Evolutionary conservation across 1,284 basidiomycete genomes (phyloP).

Genomic region (Polyporus tsugae): DNA sequence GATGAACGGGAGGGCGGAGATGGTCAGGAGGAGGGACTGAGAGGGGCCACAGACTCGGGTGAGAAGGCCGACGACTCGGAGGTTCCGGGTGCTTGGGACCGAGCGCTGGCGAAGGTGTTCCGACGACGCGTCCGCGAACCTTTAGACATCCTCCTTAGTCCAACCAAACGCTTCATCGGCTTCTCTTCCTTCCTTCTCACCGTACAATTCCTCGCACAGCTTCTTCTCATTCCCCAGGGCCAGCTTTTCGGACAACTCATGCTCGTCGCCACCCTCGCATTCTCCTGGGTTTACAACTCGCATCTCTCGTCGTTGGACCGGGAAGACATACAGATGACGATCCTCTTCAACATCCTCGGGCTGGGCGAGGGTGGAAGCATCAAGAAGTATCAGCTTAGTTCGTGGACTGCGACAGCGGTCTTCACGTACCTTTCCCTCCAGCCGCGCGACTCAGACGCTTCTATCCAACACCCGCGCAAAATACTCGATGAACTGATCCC

Average conservation of each 20-base stretch:
- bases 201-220: constrained; percentile 31
- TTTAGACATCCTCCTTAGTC: neutral
- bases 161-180: constrained; percentile 11
- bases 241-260: constrained; percentile 31
- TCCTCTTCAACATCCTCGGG: constrained; percentile 24
- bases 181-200: constrained; percentile 29
- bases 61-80: neutral
- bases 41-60: neutral
- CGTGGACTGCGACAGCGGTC: constrained; percentile 27
- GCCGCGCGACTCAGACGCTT: neutral
- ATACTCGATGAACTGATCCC: constrained; percentile 29
- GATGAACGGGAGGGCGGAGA: neutral
- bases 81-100: neutral
- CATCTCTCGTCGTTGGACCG: constrained; percentile 31
- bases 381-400: constrained; percentile 22
- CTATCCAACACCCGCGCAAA: constrained; percentile 19
- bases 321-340: constrained; percentile 30
- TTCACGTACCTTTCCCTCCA: constrained; percentile 24
- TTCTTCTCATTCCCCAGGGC: constrained; percentile 32
- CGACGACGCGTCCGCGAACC: neutral
- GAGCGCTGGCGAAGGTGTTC: neutral
- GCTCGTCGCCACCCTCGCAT: constrained; percentile 29
- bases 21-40: neutral
- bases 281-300: constrained; percentile 33
- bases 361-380: constrained; percentile 10